These are phyloP conservation scores for Papiliotrema flavescens DNA, from an alignment of 1,284 basidiomycete species.

Conservation along the genomic window DNA sequence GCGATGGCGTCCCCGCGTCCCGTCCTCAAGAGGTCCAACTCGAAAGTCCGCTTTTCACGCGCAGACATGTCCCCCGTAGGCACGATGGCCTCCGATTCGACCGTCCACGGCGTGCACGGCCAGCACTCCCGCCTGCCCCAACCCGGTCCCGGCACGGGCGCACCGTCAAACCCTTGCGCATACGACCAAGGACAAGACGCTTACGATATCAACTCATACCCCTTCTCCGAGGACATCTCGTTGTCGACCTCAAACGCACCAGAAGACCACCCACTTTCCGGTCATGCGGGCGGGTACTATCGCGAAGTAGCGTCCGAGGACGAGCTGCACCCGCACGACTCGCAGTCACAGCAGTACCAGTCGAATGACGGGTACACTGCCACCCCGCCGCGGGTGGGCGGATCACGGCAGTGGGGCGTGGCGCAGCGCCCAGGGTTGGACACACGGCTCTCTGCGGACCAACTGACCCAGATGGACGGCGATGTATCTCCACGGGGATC, in stretches of 20 bases:
- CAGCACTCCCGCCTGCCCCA: not conserved
- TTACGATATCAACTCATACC: constrained; percentile 3
- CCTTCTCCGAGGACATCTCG: constrained; percentile 8
- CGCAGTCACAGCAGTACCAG: not conserved
- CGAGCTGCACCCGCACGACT: not conserved
- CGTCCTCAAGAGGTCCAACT: constrained; percentile 15
- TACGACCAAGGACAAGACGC: constrained; percentile 1
- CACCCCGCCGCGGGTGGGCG: constrained; percentile 12
- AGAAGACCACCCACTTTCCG: not conserved
- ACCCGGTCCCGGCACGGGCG: not conserved
- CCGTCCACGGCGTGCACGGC: constrained; percentile 6
- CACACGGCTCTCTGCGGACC: constrained; percentile 10
- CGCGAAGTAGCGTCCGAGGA: not conserved
- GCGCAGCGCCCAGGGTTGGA: constrained; percentile 19
- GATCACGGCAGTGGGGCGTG: constrained; percentile 5
- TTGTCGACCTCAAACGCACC: not conserved
- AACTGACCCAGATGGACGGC: constrained; percentile 1
- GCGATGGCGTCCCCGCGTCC: constrained; percentile 20
- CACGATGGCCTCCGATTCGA: constrained; percentile 16
- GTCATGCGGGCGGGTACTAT: not conserved
- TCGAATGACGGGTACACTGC: constrained; percentile 17
- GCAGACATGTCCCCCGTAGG: constrained; percentile 18
- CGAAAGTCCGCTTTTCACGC: constrained; percentile 26
- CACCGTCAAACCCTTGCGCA: not conserved
- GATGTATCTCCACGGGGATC: constrained; percentile 14